phyloP scores from a whole-genome alignment of 495 filamentous ascomycete species.

The Penicillium riverlandense region DNA sequence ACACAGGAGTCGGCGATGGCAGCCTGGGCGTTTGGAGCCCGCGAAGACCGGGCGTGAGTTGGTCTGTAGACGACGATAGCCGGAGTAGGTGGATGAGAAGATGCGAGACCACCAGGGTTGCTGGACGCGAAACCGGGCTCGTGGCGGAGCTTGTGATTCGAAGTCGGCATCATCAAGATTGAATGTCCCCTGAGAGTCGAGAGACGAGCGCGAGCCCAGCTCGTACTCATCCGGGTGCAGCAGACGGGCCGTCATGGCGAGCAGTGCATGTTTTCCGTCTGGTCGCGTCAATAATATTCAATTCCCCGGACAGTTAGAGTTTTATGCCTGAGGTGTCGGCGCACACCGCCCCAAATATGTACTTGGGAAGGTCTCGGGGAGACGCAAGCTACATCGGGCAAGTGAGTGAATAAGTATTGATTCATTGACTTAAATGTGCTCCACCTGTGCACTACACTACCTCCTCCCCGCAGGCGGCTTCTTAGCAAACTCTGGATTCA shows the following conservation, averaged over 20 bases:
- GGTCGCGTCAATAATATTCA: too few relatives aligned
- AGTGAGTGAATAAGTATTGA: too few relatives aligned
- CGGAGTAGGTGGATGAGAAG: conserved; percentile 18
- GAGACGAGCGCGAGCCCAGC: conserved; percentile 34
- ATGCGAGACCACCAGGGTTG: conserved; percentile 22
- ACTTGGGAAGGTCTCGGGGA: too few relatives aligned
- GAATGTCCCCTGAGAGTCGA: conserved; percentile 39
- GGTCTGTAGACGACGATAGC: conserved; percentile 29
- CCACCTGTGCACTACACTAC: too few relatives aligned
- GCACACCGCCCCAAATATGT: too few relatives aligned
- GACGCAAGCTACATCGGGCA: too few relatives aligned
- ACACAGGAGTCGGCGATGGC: conserved; percentile 36
- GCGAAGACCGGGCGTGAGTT: conserved; percentile 19
- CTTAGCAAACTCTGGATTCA: conserved; percentile 50
- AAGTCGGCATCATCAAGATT: conserved; percentile 45
- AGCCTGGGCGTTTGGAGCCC: conserved; percentile 17
- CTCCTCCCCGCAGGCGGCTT: too few relatives aligned
- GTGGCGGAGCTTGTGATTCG: conserved; percentile 33
- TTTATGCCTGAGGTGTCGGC: too few relatives aligned
- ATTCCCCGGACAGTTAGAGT: too few relatives aligned
- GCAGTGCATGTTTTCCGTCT: neutral
- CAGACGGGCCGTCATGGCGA: conserved; percentile 35
- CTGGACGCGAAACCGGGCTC: conserved; percentile 14
- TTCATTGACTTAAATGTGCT: too few relatives aligned
- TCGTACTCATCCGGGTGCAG: conserved; percentile 42